A percentile compares a stretch with the other conserved stretches of the same genome.
Conservation (phyloP, 352 stramenopile genomes). For the Pythium plurisporium region DNA sequence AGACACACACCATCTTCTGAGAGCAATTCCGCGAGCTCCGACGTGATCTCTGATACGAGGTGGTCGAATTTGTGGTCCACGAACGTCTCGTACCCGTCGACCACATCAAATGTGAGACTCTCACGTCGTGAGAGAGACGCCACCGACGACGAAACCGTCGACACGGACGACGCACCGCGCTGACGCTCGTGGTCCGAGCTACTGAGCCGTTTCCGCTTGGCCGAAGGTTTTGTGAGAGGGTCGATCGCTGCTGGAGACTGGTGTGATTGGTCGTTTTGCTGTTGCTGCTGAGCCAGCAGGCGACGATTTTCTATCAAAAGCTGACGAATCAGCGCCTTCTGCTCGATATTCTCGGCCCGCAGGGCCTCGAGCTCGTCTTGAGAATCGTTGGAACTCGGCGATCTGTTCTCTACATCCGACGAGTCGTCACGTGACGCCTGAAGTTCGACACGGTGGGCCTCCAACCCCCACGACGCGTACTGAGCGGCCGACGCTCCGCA, state of each 20-base stretch:
- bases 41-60: conserved; percentile 13
- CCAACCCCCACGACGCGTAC: not conserved
- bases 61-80: conserved; percentile 17
- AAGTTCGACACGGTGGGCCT: not conserved
- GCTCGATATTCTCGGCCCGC: conserved; percentile 15
- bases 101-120: conserved; percentile 1
- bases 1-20: too few species aligned
- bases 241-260: not conserved
- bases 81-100: conserved; percentile 10
- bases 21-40: conserved; percentile 8
- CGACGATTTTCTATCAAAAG: conserved; percentile 15
- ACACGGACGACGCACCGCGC: not conserved
- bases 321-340: conserved; percentile 11
- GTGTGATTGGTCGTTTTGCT: not conserved
- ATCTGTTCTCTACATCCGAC: too few species aligned
- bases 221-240: not conserved
- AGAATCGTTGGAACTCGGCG: not conserved
- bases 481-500: not conserved
- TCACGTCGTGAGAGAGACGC: not conserved
- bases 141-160: not conserved
- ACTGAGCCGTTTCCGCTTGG: not conserved
- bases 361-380: not conserved
- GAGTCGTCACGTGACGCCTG: not conserved
- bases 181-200: not conserved
- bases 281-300: conserved; percentile 1